Evolutionary conservation across 805 yeast genomes (phyloP).

Genomic region (Kluyveromyces starmeri): DNA sequence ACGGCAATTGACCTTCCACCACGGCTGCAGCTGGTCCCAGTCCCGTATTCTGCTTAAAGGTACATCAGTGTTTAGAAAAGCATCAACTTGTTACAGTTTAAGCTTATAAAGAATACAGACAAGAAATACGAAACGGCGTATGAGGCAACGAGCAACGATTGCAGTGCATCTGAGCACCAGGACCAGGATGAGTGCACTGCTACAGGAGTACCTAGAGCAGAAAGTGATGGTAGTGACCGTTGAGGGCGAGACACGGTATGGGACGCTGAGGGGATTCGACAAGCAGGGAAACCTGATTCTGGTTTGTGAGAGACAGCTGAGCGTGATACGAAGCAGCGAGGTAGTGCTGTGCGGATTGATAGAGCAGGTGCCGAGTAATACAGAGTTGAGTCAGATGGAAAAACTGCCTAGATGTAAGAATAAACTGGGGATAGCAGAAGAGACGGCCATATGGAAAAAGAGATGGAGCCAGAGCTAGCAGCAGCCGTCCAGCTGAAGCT

Average conservation of each 20-base stretch:
- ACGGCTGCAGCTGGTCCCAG: no score
- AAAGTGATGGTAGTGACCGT: conserved; percentile 48
- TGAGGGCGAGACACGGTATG: conserved; percentile 45
- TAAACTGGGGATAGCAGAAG: background rate
- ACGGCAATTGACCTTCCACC: no score
- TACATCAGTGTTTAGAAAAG: no score
- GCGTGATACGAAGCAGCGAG: conserved; percentile 26
- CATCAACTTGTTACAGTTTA: no score
- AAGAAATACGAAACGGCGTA: no score
- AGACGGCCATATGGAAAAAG: conserved; percentile 2
- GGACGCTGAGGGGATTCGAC: conserved; percentile 52
- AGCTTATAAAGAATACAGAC: no score
- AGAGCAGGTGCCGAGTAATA: conserved; percentile 8
- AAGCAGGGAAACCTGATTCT: conserved; percentile 53
- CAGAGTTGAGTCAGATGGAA: background rate
- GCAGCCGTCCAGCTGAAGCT: conserved; percentile 29
- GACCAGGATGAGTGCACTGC: conserved; percentile 28
- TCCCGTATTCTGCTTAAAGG: no score
- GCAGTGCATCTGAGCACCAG: no score
- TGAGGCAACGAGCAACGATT: no score
- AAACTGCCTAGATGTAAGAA: conserved; percentile 2
- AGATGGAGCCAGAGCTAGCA: background rate
- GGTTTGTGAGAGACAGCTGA: conserved; percentile 23
- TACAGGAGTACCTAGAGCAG: conserved; percentile 31
- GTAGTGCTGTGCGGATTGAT: conserved; percentile 25